Base-by-base conservation (phyloP, 1,284 basidiomycete genomes). In the Heterobasidion occidentale region DNA sequence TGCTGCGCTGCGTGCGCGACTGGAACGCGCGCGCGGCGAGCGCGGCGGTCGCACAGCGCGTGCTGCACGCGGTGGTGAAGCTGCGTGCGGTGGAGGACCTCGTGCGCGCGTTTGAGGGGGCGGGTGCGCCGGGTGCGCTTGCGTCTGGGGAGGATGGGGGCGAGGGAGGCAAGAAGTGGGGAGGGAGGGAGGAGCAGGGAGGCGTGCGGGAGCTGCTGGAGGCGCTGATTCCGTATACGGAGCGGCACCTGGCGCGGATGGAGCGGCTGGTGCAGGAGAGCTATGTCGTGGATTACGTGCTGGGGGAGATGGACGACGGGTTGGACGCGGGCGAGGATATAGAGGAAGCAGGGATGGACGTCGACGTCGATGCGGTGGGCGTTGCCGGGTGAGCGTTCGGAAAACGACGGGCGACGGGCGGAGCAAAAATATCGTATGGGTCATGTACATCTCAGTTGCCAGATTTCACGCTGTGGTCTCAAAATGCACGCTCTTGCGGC, bases 1-100 rank as follows among this genome's bases (percentile, higher is more conserved):
- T 99, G 14, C 75, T 98, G 52, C 78, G 80, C 46, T 95, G 93
- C 70, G 79, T 94, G 38, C 81, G 92, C 48, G 88, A 92, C 64
- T 99, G 96, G 96, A 99, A 98, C 71, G 88, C 94, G 11, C 89
- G 86, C 56, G 90, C 90, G 7, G 88, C 87, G 65, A 94, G 92
- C 20, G 86, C 90, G 58, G 73, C 74, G n/a, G 79, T 97, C 46
- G 96, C 97, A 1, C 96, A 99, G 71, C 77, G 77, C 15, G 78
- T 98, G 34, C 74, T 99, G 54, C 84, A 92, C 66, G 86, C 93
- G 3, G 74, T 98, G 53, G 72, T 98, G 57, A 89, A 90, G 63
- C 71, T 90, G 57, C 82, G 86, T 46, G 74, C 84, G 0, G 83
- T 87, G 1, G 85, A 89, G 36, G 86, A 92, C 35, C 74, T 98